Evolutionary conservation across 345 rosid species (phyloP), one percentile per base, ranked within the genome.

Genomic region (Erysimum cheiranthoides): DNA sequence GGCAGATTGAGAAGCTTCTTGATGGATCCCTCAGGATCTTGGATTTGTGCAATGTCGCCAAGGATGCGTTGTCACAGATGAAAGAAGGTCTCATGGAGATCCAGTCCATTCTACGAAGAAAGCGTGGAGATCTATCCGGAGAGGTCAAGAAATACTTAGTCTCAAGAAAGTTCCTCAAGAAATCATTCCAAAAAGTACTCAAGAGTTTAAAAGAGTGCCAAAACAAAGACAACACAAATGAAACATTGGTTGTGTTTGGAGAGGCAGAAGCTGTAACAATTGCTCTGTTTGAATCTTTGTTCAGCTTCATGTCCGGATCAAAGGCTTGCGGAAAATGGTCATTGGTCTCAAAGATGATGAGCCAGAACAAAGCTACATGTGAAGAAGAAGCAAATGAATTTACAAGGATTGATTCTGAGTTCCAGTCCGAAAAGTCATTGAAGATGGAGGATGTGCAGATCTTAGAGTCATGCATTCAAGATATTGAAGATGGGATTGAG

Each of bases 401-500:
- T 27, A 74, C 57, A 18, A 68, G 10, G 31, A 69, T 73, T 4
- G 91, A 83, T 58, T 69, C 70, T 0, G 67, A 78, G 6, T 10
- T 85, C 70, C 72, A 58, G 9, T 77, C 76, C 28, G 61, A 79
- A 4, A 54, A 36, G 40, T 60, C 69, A 2, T 42, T 60, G 42
- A 79, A 79, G 50, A 16, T 61, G n/a, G 74, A 66, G 28, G 60
- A 70, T 32, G 68, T 82, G 21, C 43, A 78, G 53, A 72, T 39
- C 47, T 46, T 79, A n/a, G 85, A 84, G 45, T 47, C 67, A 25
- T 74, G 79, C 81, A 61, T 85, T 80, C 82, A 80, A 73, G 85
- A 84, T 68, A 68, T 87, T 16, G 85, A 84, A 80, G 81, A 73
- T 36, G 89, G 82, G 56, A 53, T 83, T 17, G 79, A 89, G 17